A percentile compares a stretch with the other conserved stretches of the same genome.
Conservation (phyloP, 2,329 filamentous ascomycete genomes). For the Pseudogymnoascus sp. region DNA sequence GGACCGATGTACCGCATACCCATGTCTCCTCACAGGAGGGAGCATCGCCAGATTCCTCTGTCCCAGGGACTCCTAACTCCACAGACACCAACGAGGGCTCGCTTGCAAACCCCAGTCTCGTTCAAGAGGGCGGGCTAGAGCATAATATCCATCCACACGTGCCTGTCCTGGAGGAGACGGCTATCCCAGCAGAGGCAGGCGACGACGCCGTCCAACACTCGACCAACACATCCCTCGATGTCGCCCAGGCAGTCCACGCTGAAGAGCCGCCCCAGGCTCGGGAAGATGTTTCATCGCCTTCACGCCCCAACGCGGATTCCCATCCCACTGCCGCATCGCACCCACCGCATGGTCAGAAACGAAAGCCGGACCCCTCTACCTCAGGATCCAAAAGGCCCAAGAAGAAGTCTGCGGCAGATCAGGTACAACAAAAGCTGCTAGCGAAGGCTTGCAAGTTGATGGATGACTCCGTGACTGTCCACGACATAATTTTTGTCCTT, state of each 20-base stretch:
- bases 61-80: not conserved
- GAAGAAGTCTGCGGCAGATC: not conserved
- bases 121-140: not conserved
- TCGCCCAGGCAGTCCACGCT: not conserved
- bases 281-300: not conserved
- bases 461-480: not conserved
- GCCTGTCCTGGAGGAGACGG: not conserved
- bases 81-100: not conserved
- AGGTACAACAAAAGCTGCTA: not conserved
- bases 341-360: not conserved
- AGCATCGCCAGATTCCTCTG: not conserved
- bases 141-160: not conserved
- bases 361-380: not conserved
- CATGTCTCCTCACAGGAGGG: not conserved
- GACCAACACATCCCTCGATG: not conserved
- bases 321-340: not conserved
- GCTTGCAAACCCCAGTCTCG: not conserved
- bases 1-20: not conserved
- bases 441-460: not conserved
- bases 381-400: not conserved
- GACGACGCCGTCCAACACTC: not conserved
- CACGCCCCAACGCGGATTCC: not conserved
- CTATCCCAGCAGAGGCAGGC: not conserved
- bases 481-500: too few relatives aligned
- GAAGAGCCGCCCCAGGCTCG: not conserved